Evolutionary conservation across 768 basidiomycete species (phyloP).

Genomic region (Boletus rubroflammeus): DNA sequence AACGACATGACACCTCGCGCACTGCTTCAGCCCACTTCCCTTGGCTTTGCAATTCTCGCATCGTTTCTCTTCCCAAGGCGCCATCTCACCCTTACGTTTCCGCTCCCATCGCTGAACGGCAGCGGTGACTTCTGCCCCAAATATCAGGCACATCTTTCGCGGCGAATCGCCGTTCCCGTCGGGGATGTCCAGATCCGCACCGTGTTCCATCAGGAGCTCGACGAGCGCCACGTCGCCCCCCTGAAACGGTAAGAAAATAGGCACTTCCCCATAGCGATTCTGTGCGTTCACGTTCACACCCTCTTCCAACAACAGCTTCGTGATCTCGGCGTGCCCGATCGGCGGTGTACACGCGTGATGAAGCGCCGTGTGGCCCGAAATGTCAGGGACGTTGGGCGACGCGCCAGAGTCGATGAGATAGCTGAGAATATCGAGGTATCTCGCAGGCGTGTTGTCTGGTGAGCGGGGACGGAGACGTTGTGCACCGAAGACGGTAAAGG

Average conservation of each 20-base stretch:
- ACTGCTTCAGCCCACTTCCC: conserved; percentile 37
- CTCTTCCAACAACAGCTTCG: conserved; percentile 38
- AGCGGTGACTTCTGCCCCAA: conserved; percentile 45
- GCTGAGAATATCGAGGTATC: conserved; percentile 36
- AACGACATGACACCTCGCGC: conserved; percentile 41
- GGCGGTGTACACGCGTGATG: conserved; percentile 40
- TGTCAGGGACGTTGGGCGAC: conserved; percentile 40
- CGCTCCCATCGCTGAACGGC: conserved; percentile 44
- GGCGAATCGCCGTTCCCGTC: conserved; percentile 41
- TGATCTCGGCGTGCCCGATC: conserved; percentile 28
- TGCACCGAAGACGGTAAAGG: conserved; percentile 40
- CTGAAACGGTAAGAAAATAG: conserved; percentile 36
- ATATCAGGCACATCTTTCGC: conserved; percentile 26
- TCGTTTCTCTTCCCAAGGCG: conserved; percentile 38
- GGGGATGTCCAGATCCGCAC: conserved; percentile 41
- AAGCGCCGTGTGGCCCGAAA: conserved; percentile 48
- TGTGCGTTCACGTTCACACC: conserved; percentile 50
- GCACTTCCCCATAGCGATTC: conserved; percentile 46
- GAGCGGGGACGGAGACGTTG: conserved; percentile 29
- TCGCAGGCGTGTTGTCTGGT: conserved; percentile 6
- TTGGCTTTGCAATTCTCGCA: conserved; percentile 40
- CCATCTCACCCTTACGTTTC: conserved; percentile 42
- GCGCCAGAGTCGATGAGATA: conserved; percentile 42
- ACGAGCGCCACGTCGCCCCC: conserved; percentile 33
- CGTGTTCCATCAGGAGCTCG: conserved; percentile 47